Evolutionary conservation across 768 basidiomycete genomes (phyloP).

Genomic region (Tylopilus sp.): DNA sequence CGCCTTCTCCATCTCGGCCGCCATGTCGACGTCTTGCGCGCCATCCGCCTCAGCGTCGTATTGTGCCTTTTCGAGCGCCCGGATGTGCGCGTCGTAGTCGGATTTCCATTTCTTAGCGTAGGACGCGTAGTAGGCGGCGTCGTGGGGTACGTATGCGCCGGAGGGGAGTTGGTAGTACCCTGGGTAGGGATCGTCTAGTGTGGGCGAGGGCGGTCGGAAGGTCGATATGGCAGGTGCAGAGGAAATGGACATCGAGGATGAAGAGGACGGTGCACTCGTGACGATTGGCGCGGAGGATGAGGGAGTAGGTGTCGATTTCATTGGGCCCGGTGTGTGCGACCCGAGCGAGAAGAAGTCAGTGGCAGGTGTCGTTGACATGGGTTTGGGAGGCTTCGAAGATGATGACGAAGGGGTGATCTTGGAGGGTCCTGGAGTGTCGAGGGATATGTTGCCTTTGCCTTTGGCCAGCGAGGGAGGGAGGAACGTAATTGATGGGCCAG

Average conservation of each 20-base stretch:
- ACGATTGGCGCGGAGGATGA: conserved; percentile 6
- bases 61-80: conserved; percentile 74
- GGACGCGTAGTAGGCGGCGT: conserved; percentile 61
- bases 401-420: neutral
- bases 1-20: conserved; percentile 74
- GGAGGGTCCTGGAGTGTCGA: conserved; percentile 36
- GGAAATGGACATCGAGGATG: conserved; percentile 54
- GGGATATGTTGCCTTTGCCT: conserved; percentile 56
- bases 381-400: conserved; percentile 5
- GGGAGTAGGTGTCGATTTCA: conserved; percentile 3
- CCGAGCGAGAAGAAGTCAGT: conserved; percentile 72
- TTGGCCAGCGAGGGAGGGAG: conserved; percentile 57
- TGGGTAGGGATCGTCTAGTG: conserved; percentile 72
- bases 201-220: conserved; percentile 72
- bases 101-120: conserved; percentile 71
- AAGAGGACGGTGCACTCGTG: conserved; percentile 54
- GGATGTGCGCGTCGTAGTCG: conserved; percentile 69
- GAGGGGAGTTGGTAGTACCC: conserved; percentile 85
- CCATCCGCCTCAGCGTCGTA: conserved; percentile 38
- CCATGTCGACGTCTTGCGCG: conserved; percentile 49
- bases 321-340: conserved; percentile 18
- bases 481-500: conserved; percentile 42
- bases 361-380: conserved; percentile 34
- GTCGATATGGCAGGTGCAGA: conserved; percentile 68
- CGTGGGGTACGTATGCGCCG: conserved; percentile 75